Evolutionary conservation across 2,329 filamentous ascomycete species (phyloP), one percentile per base, ranked within the genome.

Genomic region (Botrytis deweyae): DNA sequence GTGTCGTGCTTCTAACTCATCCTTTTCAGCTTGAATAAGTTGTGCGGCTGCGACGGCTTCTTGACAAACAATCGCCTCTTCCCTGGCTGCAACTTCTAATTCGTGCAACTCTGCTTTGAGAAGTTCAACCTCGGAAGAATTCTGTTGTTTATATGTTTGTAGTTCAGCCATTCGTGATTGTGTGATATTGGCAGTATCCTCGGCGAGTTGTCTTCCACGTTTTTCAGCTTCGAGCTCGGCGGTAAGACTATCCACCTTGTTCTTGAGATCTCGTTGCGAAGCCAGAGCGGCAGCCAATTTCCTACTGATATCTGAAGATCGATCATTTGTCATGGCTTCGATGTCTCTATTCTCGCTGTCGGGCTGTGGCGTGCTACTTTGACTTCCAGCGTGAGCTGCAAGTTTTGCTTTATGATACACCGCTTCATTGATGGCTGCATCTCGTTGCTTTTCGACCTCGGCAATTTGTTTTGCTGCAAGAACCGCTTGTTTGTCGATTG

Each of bases 361-460:
- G 4, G 89, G 82, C 79, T 90, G 86, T 73, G 91, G 84, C 59
- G 89, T 87, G 79, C 86, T 87, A 61, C 86, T 86, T 70, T 90
- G 87, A 78, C 91, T 94, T n/a, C 86, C 87, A 55, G 88, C 90
- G 76, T 94, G 92, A 12, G 94, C 95, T 44, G 95, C 95, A 70
- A 98, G 85, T 81, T 94, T 98, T 4, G 97, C 94, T 81, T 97
- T 97, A 49, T 95, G 93, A 82, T 98, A 98, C 0, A 96, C 92
- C 1, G 96, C 96, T 84, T 99, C 97, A 78, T 92, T 93, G 72
- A 99, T 91, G n/a, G 96, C 96, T 59, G 92, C 91, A 83, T 99
- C 96, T 69, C 97, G 89, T 84, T 99, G 96, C 81, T 93, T 95
- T 81, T 99, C 96, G 1, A 97, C 92, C 81, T 98, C 95, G 2